Conservation (phyloP, 1,139 yeast species). For the Saccharomycopsis hybrid region DNA sequence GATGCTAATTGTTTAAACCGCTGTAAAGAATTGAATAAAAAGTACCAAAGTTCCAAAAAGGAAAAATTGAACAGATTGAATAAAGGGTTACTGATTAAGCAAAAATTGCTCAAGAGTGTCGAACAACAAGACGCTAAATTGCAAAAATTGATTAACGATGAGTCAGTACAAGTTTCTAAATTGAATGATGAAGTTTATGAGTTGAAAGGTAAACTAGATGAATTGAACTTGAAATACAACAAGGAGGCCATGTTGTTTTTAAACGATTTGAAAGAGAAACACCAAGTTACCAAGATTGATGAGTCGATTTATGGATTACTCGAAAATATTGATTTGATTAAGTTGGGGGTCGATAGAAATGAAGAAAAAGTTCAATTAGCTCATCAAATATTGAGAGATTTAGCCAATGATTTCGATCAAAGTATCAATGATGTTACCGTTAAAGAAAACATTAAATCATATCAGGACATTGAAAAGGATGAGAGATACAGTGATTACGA, state of each 20-base stretch:
- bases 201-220: slow-evolving; percentile 13
- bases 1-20: slow-evolving; percentile 45
- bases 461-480: slow-evolving; percentile 10
- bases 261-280: slow-evolving; percentile 2
- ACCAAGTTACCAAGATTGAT: slow-evolving; percentile 9
- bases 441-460: slow-evolving; percentile 14
- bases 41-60: slow-evolving; percentile 31
- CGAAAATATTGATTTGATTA: slow-evolving; percentile 10
- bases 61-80: slow-evolving; percentile 27
- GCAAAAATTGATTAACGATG: slow-evolving; percentile 21
- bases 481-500: slow-evolving; percentile 10
- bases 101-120: slow-evolving; percentile 24
- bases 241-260: slow-evolving; percentile 19
- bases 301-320: slow-evolving; percentile 2
- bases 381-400: slow-evolving; percentile 6
- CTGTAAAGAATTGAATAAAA: slow-evolving; percentile 45
- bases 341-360: slow-evolving; percentile 16
- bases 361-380: slow-evolving; percentile 10
- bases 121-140: slow-evolving; percentile 20
- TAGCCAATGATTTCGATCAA: slow-evolving; percentile 16
- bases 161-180: slow-evolving; percentile 11
- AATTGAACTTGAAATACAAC: slow-evolving; percentile 15
- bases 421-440: slow-evolving; percentile 20
- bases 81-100: slow-evolving; percentile 32
- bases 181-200: slow-evolving; percentile 17